Percentiles rank a stretch among this genome's conserved stretches.
These are phyloP conservation scores for Pseudogymnoascus sp. DNA, from an alignment of 2,329 filamentous ascomycete species.

Conservation along the genomic window DNA sequence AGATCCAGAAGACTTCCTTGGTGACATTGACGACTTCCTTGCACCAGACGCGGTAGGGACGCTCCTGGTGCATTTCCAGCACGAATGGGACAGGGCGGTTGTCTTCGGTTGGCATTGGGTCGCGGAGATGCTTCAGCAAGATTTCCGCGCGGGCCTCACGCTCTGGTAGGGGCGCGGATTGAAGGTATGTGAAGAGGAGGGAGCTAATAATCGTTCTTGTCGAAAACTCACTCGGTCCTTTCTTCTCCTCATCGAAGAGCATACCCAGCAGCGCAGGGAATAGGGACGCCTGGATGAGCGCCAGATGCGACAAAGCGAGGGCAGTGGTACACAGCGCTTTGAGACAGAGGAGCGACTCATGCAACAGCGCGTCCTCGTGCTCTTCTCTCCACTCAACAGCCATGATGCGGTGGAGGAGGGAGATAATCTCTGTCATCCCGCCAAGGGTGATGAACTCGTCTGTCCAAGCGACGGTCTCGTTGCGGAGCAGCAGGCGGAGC, in stretches of 20 bases:
- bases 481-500: constrained; percentile 76
- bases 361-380: constrained; percentile 86
- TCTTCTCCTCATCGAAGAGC: constrained; percentile 96
- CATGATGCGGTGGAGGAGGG: constrained; percentile 83
- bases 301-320: constrained; percentile 72
- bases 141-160: constrained; percentile 61
- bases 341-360: constrained; percentile 85
- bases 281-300: constrained; percentile 69
- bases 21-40: constrained; percentile 89
- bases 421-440: constrained; percentile 87
- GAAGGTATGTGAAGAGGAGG: constrained; percentile 81
- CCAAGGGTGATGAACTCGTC: constrained; percentile 83
- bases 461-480: constrained; percentile 94
- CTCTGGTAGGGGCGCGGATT: constrained; percentile 54
- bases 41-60: constrained; percentile 89
- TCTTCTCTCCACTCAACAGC: constrained; percentile 97
- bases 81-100: constrained; percentile 78
- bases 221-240: constrained; percentile 92
- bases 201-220: constrained; percentile 87
- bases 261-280: constrained; percentile 82
- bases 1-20: constrained; percentile 99
- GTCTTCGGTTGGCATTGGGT: constrained; percentile 68
- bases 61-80: constrained; percentile 75
- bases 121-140: constrained; percentile 73
- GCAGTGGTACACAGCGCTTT: constrained; percentile 93